phyloP scores from a whole-genome alignment of 345 rosid genomes.

The Lumnitzera racemosa region DNA sequence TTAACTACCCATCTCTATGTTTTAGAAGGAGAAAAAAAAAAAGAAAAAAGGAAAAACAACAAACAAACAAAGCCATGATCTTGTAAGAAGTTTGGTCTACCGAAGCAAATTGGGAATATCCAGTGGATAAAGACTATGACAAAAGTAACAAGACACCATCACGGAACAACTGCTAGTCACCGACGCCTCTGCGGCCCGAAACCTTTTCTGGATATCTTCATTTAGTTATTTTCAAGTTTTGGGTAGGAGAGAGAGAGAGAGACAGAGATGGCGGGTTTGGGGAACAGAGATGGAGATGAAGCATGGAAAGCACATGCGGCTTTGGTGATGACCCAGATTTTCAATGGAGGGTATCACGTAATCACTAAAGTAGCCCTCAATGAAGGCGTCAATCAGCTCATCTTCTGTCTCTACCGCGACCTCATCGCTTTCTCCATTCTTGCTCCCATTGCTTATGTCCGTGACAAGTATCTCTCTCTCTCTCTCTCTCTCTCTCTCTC shows the following conservation, averaged over 20 bases:
- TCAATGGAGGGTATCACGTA: slow-evolving; percentile 92
- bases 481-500: not conserved
- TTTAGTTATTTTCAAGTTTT: no score
- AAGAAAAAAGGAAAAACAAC: no score
- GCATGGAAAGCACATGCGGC: slow-evolving; percentile 62
- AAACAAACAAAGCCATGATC: no score
- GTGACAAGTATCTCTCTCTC: slow-evolving; percentile 50
- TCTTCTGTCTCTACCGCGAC: slow-evolving; percentile 92
- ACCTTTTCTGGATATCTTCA: no score
- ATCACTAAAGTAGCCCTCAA: slow-evolving; percentile 94
- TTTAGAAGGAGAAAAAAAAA: no score
- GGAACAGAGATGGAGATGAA: slow-evolving; percentile 33
- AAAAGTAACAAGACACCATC: no score
- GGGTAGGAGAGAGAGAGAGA: not conserved
- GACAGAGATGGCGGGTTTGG: slow-evolving; percentile 28
- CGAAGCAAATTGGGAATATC: no score
- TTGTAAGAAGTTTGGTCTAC: no score
- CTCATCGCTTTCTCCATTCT: slow-evolving; percentile 84
- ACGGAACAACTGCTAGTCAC: no score
- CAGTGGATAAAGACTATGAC: no score
- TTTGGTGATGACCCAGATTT: slow-evolving; percentile 81
- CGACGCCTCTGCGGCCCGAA: no score
- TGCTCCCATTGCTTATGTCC: slow-evolving; percentile 77
- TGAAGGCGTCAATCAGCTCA: slow-evolving; percentile 94
- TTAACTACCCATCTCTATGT: no score